Evolutionary conservation across 306 rosid species (phyloP).

Genomic region (Neltuma alba): DNA sequence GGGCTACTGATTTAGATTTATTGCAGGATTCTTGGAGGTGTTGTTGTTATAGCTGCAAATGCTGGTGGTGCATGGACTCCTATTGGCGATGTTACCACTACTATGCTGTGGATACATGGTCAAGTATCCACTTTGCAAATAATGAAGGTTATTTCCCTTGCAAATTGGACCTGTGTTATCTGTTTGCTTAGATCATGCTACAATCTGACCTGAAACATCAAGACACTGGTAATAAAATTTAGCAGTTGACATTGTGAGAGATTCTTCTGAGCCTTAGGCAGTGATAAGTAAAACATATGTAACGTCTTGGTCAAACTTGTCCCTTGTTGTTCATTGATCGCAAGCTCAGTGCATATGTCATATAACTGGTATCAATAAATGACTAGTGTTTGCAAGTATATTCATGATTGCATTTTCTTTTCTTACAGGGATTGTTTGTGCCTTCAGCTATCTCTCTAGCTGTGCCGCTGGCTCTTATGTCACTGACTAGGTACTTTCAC

Average conservation of each 20-base stretch:
- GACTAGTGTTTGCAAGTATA: conserved; percentile 1
- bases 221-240: not conserved
- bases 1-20: conserved; percentile 36
- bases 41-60: conserved; percentile 94
- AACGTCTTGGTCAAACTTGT: not conserved
- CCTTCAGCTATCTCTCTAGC: conserved; percentile 81
- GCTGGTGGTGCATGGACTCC: conserved; percentile 99
- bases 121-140: conserved; percentile 80
- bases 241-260: conserved; percentile 13
- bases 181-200: not conserved
- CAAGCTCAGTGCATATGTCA: conserved; percentile 15
- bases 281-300: conserved; percentile 16
- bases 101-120: conserved; percentile 98
- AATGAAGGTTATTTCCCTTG: conserved; percentile 62
- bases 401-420: conserved; percentile 30
- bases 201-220: not conserved
- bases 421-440: conserved; percentile 64
- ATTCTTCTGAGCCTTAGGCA: not conserved
- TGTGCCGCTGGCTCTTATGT: conserved; percentile 87
- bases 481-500: conserved; percentile 73
- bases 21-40: conserved; percentile 93
- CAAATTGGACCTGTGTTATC: conserved; percentile 18
- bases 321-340: conserved; percentile 8
- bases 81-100: conserved; percentile 95
- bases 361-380: not conserved